A percentile compares a stretch with the other conserved stretches of the same genome.
Conservation (phyloP, 2,329 filamentous ascomycete species). For the Setomelanomma holmii region DNA sequence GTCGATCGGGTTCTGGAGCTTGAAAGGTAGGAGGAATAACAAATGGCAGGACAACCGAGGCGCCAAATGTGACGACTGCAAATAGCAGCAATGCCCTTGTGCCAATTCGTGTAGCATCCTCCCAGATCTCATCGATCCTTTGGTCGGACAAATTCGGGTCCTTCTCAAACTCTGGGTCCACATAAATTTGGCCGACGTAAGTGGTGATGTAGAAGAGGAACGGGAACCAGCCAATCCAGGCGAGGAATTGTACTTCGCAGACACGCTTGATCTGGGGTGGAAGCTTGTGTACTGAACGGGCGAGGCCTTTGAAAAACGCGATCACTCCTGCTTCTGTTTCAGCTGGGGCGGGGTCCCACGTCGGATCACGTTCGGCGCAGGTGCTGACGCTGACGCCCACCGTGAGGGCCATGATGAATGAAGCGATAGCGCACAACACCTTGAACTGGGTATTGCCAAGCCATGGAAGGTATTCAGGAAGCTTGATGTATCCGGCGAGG, state of each 20-base stretch:
- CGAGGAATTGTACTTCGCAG: slow-evolving; percentile 69
- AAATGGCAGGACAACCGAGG: slow-evolving; percentile 84
- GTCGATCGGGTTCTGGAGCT: slow-evolving; percentile 47
- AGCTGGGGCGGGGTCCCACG: slow-evolving; percentile 68
- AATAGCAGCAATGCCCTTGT: slow-evolving; percentile 90
- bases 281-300: slow-evolving; percentile 76
- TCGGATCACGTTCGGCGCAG: slow-evolving; percentile 82
- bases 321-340: slow-evolving; percentile 68
- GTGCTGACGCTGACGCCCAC: slow-evolving; percentile 72
- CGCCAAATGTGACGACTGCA: slow-evolving; percentile 80
- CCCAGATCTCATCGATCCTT: slow-evolving; percentile 81
- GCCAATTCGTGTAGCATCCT: slow-evolving; percentile 83
- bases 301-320: slow-evolving; percentile 80
- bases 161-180: slow-evolving; percentile 77
- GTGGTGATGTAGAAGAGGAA: slow-evolving; percentile 95
- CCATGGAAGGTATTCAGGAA: slow-evolving; percentile 77
- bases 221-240: slow-evolving; percentile 96
- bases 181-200: slow-evolving; percentile 92
- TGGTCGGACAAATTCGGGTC: slow-evolving; percentile 79
- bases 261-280: slow-evolving; percentile 84
- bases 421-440: slow-evolving; percentile 85
- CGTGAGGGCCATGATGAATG: slow-evolving; percentile 72
- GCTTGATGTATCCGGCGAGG: slow-evolving; percentile 81
- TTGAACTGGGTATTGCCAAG: slow-evolving; percentile 92
- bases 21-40: slow-evolving; percentile 83